These are phyloP conservation scores for Patellifolia procumbens DNA, from an alignment of 179 eudicot genomes.

Conservation along the genomic window DNA sequence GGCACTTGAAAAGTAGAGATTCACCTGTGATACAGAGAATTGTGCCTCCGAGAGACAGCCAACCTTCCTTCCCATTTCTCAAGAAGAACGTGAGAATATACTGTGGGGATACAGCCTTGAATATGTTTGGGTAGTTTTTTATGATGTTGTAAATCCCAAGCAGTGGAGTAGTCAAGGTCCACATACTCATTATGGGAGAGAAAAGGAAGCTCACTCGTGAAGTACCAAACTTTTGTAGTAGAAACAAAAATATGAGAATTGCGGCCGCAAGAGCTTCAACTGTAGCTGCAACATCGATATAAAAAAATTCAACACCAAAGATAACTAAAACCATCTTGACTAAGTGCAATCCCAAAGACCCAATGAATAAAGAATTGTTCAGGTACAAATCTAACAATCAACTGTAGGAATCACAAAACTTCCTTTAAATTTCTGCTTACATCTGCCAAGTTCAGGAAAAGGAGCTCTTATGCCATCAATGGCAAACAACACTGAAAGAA, in stretches of 20 bases:
- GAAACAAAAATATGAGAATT: constrained; percentile 55
- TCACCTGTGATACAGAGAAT: constrained; percentile 75
- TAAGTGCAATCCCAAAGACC: neutral
- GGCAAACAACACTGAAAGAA: constrained; percentile 51
- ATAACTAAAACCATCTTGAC: neutral
- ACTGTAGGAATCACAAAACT: too few species aligned
- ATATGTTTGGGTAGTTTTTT: constrained; percentile 51
- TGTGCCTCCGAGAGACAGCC: constrained; percentile 59
- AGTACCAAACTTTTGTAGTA: constrained; percentile 67
- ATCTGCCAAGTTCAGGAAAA: constrained; percentile 53
- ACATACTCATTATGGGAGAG: constrained; percentile 68
- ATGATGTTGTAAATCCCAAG: constrained; percentile 63
- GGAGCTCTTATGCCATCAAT: constrained; percentile 66
- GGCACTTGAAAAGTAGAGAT: constrained; percentile 6
- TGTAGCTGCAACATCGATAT: constrained; percentile 41
- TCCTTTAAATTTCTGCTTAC: too few species aligned
- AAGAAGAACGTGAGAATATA: constrained; percentile 47
- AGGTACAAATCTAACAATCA: neutral
- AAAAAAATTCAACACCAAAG: neutral
- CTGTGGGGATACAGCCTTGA: constrained; percentile 72
- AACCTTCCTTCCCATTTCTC: constrained; percentile 56
- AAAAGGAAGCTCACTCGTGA: constrained; percentile 68
- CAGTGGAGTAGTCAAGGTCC: constrained; percentile 56
- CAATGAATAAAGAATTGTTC: constrained; percentile 4
- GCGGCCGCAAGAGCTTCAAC: constrained; percentile 60